Base-by-base conservation (phyloP, 257 asterid genomes). In the Eustoma russellianum region DNA sequence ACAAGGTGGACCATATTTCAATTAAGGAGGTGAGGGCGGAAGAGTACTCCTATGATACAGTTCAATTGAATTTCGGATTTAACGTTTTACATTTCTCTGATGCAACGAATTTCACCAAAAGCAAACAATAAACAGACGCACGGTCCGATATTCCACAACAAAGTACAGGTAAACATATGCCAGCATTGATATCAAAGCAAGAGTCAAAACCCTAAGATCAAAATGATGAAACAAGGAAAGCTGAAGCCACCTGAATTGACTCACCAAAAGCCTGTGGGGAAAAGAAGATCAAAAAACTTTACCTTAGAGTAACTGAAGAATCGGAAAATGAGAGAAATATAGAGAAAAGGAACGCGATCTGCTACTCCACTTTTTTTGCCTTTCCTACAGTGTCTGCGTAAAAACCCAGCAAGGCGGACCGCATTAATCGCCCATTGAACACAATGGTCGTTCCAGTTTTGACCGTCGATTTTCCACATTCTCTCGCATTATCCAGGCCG, bases 401-500 rank as follows among this genome's bases (percentile, higher is more conserved):
- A 24, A 7, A 17, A 13, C 44, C 28, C 24, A 9, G 55, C 30
- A 24, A 24, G 54, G 13, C 59, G 34, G 50, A 44, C 60, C 57
- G 45, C 55, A 54, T 30, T 48, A 48, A 41, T 74, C 69, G 79
- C 60, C 59, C 52, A 59, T 71, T 52, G 60, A 66, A 44, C 50
- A 58, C 30, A 60, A 50, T 55, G 59, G 53, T 66, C 19, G 57
- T 57, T 62, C 12, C 9, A 52, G 47, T 66, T 48, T 15, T 51
- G 69, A 59, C 77, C 80, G 79, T 77, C 58, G 83, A 77, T 77
- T 62, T 62, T 54, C 74, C 68, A 40, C 56, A 46, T 48, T 61
- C 43, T 59, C 70, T 68, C 70, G 30, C 33, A 33, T 1, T 33
- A 72, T 81, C 75, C 14, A 48, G 30, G 41, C 75, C 75, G 78